Evolutionary conservation across 192 early-diverging fungal genomes (phyloP).

Genomic region (Anaeromyces robustus): DNA sequence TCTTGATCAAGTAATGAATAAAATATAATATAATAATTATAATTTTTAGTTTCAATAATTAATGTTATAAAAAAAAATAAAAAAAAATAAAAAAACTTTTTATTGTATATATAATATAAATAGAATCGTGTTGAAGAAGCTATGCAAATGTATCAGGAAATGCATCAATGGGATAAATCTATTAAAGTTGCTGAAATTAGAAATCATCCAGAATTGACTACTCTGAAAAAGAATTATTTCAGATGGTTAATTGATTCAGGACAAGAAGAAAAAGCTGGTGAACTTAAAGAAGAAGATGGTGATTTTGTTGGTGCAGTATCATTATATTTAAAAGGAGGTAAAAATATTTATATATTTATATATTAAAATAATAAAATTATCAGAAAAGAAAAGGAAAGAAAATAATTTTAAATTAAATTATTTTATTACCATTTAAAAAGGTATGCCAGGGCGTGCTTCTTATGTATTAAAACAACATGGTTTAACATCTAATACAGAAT

Average conservation of each 20-base stretch:
- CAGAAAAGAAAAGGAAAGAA: no score
- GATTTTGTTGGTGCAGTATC: conserved; percentile 32
- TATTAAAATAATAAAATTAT: not conserved
- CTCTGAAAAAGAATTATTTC: conserved; percentile 40
- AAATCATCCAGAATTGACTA: conserved; percentile 42
- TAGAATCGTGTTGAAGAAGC: conserved; percentile 43
- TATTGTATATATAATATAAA: not conserved
- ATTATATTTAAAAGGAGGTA: conserved; percentile 30
- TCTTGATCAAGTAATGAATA: conserved; percentile 26
- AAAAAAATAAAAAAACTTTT: no score
- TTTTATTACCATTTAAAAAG: no score
- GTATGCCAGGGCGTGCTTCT: conserved; percentile 37
- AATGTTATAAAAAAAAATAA: no score
- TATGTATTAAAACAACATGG: conserved; percentile 19
- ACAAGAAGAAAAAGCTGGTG: conserved; percentile 42
- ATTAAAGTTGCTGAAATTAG: conserved; percentile 48
- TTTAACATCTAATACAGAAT: conserved; percentile 19
- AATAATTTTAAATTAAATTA: no score
- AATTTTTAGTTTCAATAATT: no score
- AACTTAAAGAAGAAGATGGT: conserved; percentile 42
- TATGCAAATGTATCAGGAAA: conserved; percentile 52
- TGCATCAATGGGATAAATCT: conserved; percentile 49
- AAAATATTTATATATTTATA: not conserved
- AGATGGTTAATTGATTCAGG: conserved; percentile 46
- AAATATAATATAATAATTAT: no score